These are phyloP conservation scores for Zychaea mexicana DNA, from an alignment of 371 early-diverging fungal genomes.

Conservation along the genomic window DNA sequence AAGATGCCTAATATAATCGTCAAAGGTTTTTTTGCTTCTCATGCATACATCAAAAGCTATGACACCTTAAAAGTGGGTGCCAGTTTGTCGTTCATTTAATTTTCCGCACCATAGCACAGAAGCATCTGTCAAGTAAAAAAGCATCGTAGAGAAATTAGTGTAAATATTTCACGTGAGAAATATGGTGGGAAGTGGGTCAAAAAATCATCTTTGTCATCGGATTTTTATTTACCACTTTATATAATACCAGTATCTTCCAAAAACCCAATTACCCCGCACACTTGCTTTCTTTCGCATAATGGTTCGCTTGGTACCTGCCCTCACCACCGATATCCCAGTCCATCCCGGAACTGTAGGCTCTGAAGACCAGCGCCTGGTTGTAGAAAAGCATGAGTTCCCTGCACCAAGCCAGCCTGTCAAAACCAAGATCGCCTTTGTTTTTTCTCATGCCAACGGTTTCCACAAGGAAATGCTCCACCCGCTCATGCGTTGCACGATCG, in stretches of 20 bases:
- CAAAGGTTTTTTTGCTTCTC: too few relatives aligned
- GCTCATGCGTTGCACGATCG: conserved; percentile 26
- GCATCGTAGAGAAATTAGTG: not conserved
- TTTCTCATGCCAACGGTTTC: conserved; percentile 47
- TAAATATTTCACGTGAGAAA: too few relatives aligned
- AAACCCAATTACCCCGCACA: not conserved
- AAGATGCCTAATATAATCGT: too few relatives aligned
- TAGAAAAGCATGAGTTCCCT: conserved; percentile 34
- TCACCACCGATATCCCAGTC: conserved; percentile 23
- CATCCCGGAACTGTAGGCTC: conserved; percentile 24
- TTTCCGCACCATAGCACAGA: too few relatives aligned
- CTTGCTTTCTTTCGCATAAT: conserved; percentile 6
- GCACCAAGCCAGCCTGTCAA: conserved; percentile 11
- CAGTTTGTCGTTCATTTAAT: too few relatives aligned
- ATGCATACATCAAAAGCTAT: too few relatives aligned
- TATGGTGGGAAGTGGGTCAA: too few relatives aligned
- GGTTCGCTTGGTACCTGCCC: conserved; percentile 10
- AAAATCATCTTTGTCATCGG: not conserved
- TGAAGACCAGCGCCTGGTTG: conserved; percentile 27
- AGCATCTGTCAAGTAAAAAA: too few relatives aligned
- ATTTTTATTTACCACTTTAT: not conserved
- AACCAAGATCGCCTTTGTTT: conserved; percentile 26
- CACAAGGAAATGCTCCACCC: conserved; percentile 45
- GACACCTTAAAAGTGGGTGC: too few relatives aligned
- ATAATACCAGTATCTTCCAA: not conserved